A percentile compares a stretch with the other conserved stretches of the same genome.
Conservation (phyloP, 1,284 basidiomycete genomes). For the Sanguinoderma infundibulare region DNA sequence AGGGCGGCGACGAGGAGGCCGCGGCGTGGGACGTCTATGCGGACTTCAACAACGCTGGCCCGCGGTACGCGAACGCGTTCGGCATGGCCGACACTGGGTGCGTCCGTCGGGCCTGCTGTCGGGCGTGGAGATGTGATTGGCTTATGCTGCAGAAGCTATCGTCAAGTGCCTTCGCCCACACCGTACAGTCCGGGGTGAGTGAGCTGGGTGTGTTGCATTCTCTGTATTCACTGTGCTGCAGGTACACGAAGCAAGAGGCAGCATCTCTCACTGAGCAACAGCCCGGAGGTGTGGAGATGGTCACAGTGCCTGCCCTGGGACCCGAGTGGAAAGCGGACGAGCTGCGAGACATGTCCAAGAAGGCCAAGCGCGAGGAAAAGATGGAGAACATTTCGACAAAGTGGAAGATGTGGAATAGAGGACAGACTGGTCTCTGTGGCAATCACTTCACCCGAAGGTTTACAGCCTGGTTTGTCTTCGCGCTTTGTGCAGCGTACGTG, state of each 20-base stretch:
- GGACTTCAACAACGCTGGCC: constrained; percentile 90
- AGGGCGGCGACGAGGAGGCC: constrained; percentile 67
- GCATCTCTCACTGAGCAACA: constrained; percentile 37
- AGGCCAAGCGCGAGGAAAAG: constrained; percentile 63
- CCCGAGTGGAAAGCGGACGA: constrained; percentile 85
- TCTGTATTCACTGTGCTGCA: constrained; percentile 30
- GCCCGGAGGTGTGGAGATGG: constrained; percentile 69
- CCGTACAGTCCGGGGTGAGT: constrained; percentile 22
- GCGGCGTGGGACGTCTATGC: constrained; percentile 84
- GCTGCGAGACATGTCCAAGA: constrained; percentile 73
- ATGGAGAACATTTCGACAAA: constrained; percentile 54
- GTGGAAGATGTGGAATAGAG: constrained; percentile 36
- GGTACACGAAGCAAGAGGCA: constrained; percentile 24
- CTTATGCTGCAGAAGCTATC: constrained; percentile 47
- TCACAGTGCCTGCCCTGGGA: constrained; percentile 87
- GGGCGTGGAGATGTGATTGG: constrained; percentile 7
- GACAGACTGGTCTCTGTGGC: constrained; percentile 59
- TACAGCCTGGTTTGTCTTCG: constrained; percentile 72
- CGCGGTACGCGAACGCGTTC: constrained; percentile 73
- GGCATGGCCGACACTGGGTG: constrained; percentile 44
- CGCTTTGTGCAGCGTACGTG: constrained; percentile 66
- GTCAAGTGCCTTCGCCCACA: constrained; percentile 49
- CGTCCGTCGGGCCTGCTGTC: constrained; percentile 20
- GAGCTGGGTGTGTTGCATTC: neutral
- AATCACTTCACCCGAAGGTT: constrained; percentile 74